Base-by-base conservation (phyloP, 306 rosid genomes). In the Boehmeria nivea region DNA sequence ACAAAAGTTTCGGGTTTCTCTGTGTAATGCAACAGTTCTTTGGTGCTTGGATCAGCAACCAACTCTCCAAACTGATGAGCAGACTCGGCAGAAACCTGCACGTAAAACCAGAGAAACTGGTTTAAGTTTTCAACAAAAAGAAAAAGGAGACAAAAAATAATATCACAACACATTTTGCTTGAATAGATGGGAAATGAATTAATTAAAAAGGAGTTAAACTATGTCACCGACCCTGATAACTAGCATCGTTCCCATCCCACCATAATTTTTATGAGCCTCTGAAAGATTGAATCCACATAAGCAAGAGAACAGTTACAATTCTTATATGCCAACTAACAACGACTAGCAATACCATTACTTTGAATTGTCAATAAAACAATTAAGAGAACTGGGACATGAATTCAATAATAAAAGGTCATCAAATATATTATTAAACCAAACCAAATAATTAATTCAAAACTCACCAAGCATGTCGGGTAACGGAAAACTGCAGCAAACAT, bases 401-500 rank as follows among this genome's bases (percentile, higher is more conserved):
- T 43, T 40, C 8, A 27, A 31, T 15, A 51, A 51, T 7, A 1
- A 28, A 15, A n/a, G n/a, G n/a, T n/a, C 18, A 18, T 3, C 1
- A 19, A 33, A 22, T 9, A 12, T 3, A 15, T 15, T 17, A 8
- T 15, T 0, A 16, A 28, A 52, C 22, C 56, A 31, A 39, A n/a
- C 43, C 20, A 8, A 19, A 24, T 7, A 51, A 57, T n/a, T n/a
- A n/a, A n/a, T 3, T 39, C 47, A 26, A 73, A 40, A 65, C 97
- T 70, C 47, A 90, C 95, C 98, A 69, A 90, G 95, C 95, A 90
- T 84, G 52, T 83, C 85, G 0, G 77, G 46, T 27, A 91, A 73
- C 0, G 99, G 99, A 74, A 91, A 91, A 77, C 72, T 85, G 72
- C 96, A 91, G 89, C 99, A 91, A 62, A 91, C 96, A 70, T 91